Base-by-base conservation (phyloP, 192 early-diverging fungal genomes). In the Pilaira anomala region DNA sequence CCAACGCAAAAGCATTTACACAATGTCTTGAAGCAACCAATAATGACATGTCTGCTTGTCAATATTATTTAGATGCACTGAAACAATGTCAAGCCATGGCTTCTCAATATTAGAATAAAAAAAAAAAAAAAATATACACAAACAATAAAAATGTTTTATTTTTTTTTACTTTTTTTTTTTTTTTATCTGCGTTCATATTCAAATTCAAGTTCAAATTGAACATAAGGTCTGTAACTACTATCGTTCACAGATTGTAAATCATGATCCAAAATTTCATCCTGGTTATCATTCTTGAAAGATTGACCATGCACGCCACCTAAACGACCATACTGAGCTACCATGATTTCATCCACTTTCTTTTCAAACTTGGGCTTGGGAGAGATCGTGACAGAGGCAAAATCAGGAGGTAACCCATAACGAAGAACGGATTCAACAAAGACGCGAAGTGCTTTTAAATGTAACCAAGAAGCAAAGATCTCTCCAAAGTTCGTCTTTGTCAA, bases 391-490 rank as follows among this genome's bases (percentile, higher is more conserved):
- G 86, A 76, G 62, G 86, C 70, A 66, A 98, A 99, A 71, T 99
- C 91, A 30, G 96, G 94, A 13, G 97, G 95, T 14, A 98, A 81
- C 21, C 97, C 97, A 71, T 99, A 98, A 52, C 97, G 94, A 64
- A 99, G 74, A 5, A 99, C 84, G 16, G 92, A 95, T 72, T 99
- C 97, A 21, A 99, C 94, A 82, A 94, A 98, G 18, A 97, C 86
- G 7, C 96, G 85, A 36, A 99, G 75, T 1, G 90, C 90, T 79
- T 98, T 99, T 62, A 97, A 72, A 67, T 99, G 97, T 40, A 97
- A 80, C 92, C 93, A 98, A 40, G 90, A 90, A 7, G 88, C 71
- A 66, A 95, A 93, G 0, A 91, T 87, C 72, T 98, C 97, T 28
- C 94, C 87, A 76, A 99, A 98, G 75, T 94, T 94, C 26, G 93